These are phyloP conservation scores for Monosporascus sp. DNA, from an alignment of 2,329 filamentous ascomycete species.

Conservation along the genomic window DNA sequence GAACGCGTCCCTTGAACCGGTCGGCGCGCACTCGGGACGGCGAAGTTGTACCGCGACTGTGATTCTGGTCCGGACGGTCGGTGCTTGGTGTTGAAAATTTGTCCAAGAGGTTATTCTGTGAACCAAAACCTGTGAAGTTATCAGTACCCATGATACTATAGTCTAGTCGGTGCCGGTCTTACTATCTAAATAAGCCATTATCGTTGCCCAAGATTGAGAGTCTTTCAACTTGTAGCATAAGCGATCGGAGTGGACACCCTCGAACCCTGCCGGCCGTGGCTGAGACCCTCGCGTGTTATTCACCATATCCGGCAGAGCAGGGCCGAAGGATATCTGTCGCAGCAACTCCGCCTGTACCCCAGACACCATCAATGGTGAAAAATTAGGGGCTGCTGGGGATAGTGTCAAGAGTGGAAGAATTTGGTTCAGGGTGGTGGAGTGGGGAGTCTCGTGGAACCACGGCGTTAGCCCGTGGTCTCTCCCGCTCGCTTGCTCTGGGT, in stretches of 20 bases:
- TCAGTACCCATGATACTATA: not conserved
- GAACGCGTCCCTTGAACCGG: not conserved
- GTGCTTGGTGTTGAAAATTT: not conserved
- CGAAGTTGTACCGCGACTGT: not conserved
- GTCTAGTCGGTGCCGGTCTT: not conserved
- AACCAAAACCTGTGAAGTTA: no score
- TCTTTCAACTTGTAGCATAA: not conserved
- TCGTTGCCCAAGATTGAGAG: not conserved
- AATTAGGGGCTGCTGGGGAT: no score
- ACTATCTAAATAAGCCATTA: not conserved
- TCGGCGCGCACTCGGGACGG: not conserved
- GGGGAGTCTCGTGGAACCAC: no score
- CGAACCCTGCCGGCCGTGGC: not conserved
- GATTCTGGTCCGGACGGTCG: not conserved
- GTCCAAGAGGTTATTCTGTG: not conserved
- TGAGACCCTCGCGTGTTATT: not conserved
- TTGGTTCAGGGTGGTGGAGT: no score
- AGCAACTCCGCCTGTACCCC: no score
- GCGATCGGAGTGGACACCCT: not conserved
- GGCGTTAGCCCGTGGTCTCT: no score
- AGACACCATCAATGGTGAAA: no score
- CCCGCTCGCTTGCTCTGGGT: no score
- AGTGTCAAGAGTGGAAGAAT: no score
- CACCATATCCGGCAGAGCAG: not conserved
- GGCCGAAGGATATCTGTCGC: not conserved